Evolutionary conservation across 2,329 filamentous ascomycete species (phyloP).

Genomic region (Pyricularia sp.): DNA sequence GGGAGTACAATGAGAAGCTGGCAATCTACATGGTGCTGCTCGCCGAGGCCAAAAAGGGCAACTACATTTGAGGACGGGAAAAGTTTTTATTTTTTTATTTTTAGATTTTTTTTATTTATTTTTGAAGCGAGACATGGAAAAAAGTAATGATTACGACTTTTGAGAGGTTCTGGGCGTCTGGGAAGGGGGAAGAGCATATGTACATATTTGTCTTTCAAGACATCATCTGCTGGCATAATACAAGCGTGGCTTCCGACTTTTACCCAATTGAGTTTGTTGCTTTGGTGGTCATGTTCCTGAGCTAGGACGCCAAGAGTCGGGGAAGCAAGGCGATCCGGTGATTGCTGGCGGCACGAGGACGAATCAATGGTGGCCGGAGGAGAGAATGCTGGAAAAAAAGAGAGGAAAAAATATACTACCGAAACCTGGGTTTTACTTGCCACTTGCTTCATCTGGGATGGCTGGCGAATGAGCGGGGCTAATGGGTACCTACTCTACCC

Average conservation of each 20-base stretch:
- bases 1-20: slow-evolving; percentile 24
- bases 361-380: not conserved
- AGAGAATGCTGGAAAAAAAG: not conserved
- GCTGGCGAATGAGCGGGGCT: not conserved
- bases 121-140: too few species aligned
- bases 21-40: slow-evolving; percentile 24
- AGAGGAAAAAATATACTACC: too few species aligned
- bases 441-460: not conserved
- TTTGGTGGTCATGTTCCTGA: not conserved
- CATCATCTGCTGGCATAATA: not conserved
- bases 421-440: too few species aligned
- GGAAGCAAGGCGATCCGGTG: not conserved
- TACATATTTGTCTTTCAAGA: not conserved
- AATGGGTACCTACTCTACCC: too few species aligned
- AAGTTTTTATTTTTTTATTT: too few species aligned
- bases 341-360: not conserved
- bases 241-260: not conserved
- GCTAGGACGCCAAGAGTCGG: not conserved
- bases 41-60: slow-evolving; percentile 19
- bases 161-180: too few species aligned
- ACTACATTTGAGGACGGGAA: not conserved
- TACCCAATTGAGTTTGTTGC: not conserved
- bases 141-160: too few species aligned
- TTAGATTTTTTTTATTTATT: too few species aligned
- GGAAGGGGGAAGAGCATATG: too few species aligned